A percentile compares a stretch with the other conserved stretches of the same genome.
Evolutionary conservation across 345 rosid genomes (phyloP).

Genomic region (Murraya paniculata): DNA sequence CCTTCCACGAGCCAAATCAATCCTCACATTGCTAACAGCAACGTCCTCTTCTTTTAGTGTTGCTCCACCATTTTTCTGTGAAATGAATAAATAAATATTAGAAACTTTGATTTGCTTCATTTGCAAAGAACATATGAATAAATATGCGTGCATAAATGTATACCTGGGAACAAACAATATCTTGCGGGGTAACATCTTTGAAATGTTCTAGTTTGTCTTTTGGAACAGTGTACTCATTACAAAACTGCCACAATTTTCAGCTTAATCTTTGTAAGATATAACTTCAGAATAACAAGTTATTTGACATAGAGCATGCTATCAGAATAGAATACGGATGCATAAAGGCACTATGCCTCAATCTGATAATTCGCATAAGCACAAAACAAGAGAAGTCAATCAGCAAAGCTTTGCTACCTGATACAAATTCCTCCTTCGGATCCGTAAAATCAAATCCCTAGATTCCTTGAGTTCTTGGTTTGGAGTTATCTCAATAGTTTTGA

Average conservation of each 20-base stretch:
- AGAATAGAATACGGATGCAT: not conserved
- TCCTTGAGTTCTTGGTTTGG: slow-evolving; percentile 69
- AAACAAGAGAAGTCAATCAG: slow-evolving; percentile 4
- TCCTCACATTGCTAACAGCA: slow-evolving; percentile 74
- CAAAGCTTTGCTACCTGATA: slow-evolving; percentile 57
- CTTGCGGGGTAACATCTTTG: slow-evolving; percentile 76
- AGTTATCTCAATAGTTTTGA: slow-evolving; percentile 81
- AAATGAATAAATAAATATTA: slow-evolving; percentile 1
- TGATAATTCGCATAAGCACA: not conserved
- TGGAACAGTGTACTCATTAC: slow-evolving; percentile 94
- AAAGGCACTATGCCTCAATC: not conserved
- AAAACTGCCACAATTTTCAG: slow-evolving; percentile 56
- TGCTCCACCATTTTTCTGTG: slow-evolving; percentile 63
- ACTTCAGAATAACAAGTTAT: not conserved
- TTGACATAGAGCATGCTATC: not conserved
- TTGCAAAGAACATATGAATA: not conserved
- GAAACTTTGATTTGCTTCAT: not conserved
- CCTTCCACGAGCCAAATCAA: slow-evolving; percentile 89
- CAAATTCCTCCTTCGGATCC: slow-evolving; percentile 81
- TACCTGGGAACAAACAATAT: slow-evolving; percentile 94
- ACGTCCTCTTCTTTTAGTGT: slow-evolving; percentile 73
- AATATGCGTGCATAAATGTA: not conserved
- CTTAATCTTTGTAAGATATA: not conserved
- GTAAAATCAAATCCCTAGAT: slow-evolving; percentile 71
- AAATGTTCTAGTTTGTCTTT: slow-evolving; percentile 76